Base-by-base conservation (phyloP, 1,284 basidiomycete genomes). In the Inonotus obliquus region DNA sequence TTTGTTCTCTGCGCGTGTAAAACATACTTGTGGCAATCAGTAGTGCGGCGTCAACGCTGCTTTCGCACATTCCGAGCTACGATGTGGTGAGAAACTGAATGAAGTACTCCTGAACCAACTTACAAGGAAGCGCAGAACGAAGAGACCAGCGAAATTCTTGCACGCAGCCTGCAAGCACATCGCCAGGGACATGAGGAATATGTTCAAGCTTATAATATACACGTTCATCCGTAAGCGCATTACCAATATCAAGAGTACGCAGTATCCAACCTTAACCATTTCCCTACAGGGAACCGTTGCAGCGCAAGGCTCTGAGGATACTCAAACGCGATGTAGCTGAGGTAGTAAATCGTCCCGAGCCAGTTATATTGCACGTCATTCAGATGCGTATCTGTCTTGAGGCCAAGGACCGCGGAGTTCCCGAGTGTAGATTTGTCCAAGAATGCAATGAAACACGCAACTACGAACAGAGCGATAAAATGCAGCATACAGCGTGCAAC, bases 11-110 rank as follows among this genome's bases (percentile, higher is more conserved):
- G 32, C 85, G 79, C 0, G 87, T 91, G 71, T 92, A 92, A 70
- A 91, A 92, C 89, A 91, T 91, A 27, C 85, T 81, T 53, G 77
- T 87, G 54, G 89, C 83, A 61, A 92, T 84, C 77, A 92, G 74
- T 73, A 92, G 92, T 0, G 86, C 87, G 0, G 87, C 85, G 0
- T 89, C 91, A 66, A 92, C 88, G 1, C 84, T 84, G 0, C 89
- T 90, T 72, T 93, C 90, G 66, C 89, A 89, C 70, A 86, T 81
- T 37, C 91, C 91, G 4, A 92, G 75, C 56, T 57, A 57, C 5
- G 5, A 23, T 23, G 32, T 4, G 5, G 13, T 39, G 4, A 32
- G 17, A n/a, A n/a, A n/a, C n/a, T n/a, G n/a, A n/a, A n/a, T n/a
- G n/a, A n/a, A n/a, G n/a, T n/a, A n/a, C n/a, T n/a, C n/a, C n/a